Conservation (phyloP, 1,139 yeast species). For the Hemisphaericaspora lyxosophila region DNA sequence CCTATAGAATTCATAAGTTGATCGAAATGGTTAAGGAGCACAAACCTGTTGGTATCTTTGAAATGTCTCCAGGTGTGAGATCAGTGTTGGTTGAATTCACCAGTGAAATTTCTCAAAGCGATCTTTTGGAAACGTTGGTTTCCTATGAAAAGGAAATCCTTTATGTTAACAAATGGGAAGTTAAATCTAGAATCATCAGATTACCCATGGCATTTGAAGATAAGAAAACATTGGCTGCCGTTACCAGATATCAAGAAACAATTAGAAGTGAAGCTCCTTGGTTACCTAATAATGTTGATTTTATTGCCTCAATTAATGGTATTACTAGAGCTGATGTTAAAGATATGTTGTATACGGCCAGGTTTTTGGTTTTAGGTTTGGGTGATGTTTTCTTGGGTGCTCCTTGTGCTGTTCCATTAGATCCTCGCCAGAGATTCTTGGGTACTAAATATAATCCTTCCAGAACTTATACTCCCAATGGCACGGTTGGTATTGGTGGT, state of each 20-base stretch:
- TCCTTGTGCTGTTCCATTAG: slow-evolving; percentile 97
- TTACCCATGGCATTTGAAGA: slow-evolving; percentile 98
- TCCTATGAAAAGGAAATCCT: slow-evolving; percentile 75
- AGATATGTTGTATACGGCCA: slow-evolving; percentile 82
- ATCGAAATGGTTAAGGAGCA: slow-evolving; percentile 68
- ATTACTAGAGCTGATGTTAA: slow-evolving; percentile 72
- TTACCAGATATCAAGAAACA: slow-evolving; percentile 86
- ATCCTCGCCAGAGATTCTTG: slow-evolving; percentile 88
- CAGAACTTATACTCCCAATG: slow-evolving; percentile 93
- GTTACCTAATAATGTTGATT: slow-evolving; percentile 97
- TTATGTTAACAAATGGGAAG: slow-evolving; percentile 78
- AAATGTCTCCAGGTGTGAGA: slow-evolving; percentile 96
- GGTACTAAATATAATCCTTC: slow-evolving; percentile 97
- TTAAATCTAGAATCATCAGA: slow-evolving; percentile 75
- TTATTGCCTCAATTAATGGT: slow-evolving; percentile 84
- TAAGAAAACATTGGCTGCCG: slow-evolving; percentile 82
- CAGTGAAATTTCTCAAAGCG: slow-evolving; percentile 60
- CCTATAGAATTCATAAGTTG: slow-evolving; percentile 82
- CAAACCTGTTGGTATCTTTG: slow-evolving; percentile 76
- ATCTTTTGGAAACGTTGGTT: slow-evolving; percentile 61
- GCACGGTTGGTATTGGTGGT: slow-evolving; percentile 97
- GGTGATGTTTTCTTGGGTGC: slow-evolving; percentile 98
- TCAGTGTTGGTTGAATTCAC: slow-evolving; percentile 87
- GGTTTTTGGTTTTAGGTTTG: slow-evolving; percentile 87
- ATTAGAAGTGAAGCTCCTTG: slow-evolving; percentile 93